Conservation (phyloP, 768 basidiomycete genomes). For the Pleurotus ostreatus region DNA sequence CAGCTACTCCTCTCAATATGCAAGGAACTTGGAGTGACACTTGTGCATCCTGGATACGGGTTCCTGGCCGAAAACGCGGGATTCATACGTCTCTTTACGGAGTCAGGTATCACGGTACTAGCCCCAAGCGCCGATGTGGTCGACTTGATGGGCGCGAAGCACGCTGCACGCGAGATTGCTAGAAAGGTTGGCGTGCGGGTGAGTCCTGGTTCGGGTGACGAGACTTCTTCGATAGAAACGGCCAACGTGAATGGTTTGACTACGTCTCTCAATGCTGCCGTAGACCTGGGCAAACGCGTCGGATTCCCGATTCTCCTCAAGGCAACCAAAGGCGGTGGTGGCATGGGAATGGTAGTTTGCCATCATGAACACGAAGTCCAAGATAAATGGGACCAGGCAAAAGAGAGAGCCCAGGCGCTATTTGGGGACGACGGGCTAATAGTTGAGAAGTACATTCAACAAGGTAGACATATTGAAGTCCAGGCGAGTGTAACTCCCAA, state of each 20-base stretch:
- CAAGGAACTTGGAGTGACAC: constrained; percentile 34
- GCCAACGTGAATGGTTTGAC: constrained; percentile 40
- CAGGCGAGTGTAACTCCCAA: constrained; percentile 33
- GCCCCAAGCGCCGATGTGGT: constrained; percentile 52
- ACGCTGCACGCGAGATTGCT: constrained; percentile 48
- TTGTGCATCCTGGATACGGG: constrained; percentile 62
- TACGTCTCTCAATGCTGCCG: constrained; percentile 33
- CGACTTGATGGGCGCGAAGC: constrained; percentile 56
- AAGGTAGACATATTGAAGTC: constrained; percentile 62
- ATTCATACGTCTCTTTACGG: constrained; percentile 43
- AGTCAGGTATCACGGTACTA: constrained; percentile 51
- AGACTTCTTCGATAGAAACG: constrained; percentile 37
- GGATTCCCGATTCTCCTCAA: constrained; percentile 66
- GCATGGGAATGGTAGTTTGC: constrained; percentile 63
- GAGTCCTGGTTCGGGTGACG: constrained; percentile 52
- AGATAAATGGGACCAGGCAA: constrained; percentile 29
- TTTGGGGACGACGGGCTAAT: constrained; percentile 53
- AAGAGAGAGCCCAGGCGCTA: constrained; percentile 40
- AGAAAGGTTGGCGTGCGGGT: constrained; percentile 44
- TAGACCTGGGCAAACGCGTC: constrained; percentile 32
- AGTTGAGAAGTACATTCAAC: constrained; percentile 53
- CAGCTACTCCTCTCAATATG: constrained; percentile 39
- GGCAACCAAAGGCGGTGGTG: constrained; percentile 67
- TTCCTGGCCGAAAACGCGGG: constrained; percentile 62
- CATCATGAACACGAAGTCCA: constrained; percentile 31